Conservation (phyloP, 2,329 filamentous ascomycete genomes). For the Paecilomyces formosus region DNA sequence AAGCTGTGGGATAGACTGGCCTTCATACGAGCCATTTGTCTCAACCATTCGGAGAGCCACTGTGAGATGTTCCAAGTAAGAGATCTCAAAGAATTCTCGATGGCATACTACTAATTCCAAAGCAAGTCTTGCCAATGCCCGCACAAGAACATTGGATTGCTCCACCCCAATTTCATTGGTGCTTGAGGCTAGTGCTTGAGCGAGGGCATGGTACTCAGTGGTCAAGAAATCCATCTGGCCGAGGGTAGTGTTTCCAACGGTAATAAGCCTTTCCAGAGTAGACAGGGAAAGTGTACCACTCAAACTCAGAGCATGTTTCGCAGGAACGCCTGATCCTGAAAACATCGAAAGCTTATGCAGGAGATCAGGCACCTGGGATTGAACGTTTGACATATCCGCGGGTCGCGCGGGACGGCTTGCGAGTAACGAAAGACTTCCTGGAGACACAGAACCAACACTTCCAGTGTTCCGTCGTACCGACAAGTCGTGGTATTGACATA, state of each 20-base stretch:
- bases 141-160: slow-evolving; percentile 43
- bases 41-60: slow-evolving; percentile 17
- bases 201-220: slow-evolving; percentile 56
- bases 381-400: slow-evolving; percentile 23
- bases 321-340: slow-evolving; percentile 21
- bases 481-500: slow-evolving; percentile 41
- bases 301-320: slow-evolving; percentile 37
- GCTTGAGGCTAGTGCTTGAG: slow-evolving; percentile 46
- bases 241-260: slow-evolving; percentile 48
- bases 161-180: slow-evolving; percentile 45
- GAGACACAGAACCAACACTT: slow-evolving; percentile 8
- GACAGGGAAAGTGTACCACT: slow-evolving; percentile 43
- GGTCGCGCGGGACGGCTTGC: slow-evolving; percentile 30
- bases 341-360: slow-evolving; percentile 30
- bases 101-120: slow-evolving; percentile 28
- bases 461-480: background rate
- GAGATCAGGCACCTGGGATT: slow-evolving; percentile 24
- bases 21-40: slow-evolving; percentile 10
- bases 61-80: slow-evolving; percentile 17
- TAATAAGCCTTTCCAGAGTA: slow-evolving; percentile 50
- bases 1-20: slow-evolving; percentile 8
- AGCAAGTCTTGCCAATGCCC: slow-evolving; percentile 35
- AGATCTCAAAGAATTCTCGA: slow-evolving; percentile 23
- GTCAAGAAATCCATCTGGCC: slow-evolving; percentile 57
- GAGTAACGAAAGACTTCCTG: slow-evolving; percentile 26